phyloP scores from a whole-genome alignment of 371 early-diverging fungal species.

The Rhizopus stolonifer region DNA sequence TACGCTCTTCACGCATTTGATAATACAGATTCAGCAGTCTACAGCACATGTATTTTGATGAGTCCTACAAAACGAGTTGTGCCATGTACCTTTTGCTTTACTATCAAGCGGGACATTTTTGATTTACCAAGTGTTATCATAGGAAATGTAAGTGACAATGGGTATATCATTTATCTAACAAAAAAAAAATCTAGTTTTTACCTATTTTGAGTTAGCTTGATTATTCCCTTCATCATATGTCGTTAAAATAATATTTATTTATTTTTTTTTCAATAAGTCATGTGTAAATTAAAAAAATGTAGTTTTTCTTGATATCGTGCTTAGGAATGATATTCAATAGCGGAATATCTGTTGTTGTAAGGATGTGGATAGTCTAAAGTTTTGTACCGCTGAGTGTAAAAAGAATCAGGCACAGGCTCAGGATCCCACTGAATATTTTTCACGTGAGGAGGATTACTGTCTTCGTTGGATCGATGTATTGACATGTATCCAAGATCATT shows the following conservation, averaged over 20 bases:
- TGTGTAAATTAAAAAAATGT: background rate
- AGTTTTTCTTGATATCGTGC: constrained; percentile 5
- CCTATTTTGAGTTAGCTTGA: constrained; percentile 29
- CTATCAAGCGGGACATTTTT: constrained; percentile 90
- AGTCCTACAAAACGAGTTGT: constrained; percentile 67
- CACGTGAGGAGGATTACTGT: constrained; percentile 15
- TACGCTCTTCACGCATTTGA: constrained; percentile 88
- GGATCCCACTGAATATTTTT: constrained; percentile 22
- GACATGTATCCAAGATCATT: constrained; percentile 15
- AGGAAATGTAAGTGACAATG: constrained; percentile 69
- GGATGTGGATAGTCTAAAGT: background rate
- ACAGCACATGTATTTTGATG: constrained; percentile 75
- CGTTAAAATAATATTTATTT: no score
- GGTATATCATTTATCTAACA: no score
- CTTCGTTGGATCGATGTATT: background rate
- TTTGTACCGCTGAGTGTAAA: background rate
- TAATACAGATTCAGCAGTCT: constrained; percentile 79
- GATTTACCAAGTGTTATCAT: constrained; percentile 86
- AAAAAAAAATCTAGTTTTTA: constrained; percentile 20
- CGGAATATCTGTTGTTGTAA: constrained; percentile 14
- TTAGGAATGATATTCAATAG: constrained; percentile 15
- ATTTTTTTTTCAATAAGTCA: background rate
- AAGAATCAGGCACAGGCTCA: constrained; percentile 1
- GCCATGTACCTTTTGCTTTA: constrained; percentile 88
- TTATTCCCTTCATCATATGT: constrained; percentile 3